Evolutionary conservation across 495 filamentous ascomycete species (phyloP), one percentile per base, ranked within the genome.

Genomic region (Xylaria curta): DNA sequence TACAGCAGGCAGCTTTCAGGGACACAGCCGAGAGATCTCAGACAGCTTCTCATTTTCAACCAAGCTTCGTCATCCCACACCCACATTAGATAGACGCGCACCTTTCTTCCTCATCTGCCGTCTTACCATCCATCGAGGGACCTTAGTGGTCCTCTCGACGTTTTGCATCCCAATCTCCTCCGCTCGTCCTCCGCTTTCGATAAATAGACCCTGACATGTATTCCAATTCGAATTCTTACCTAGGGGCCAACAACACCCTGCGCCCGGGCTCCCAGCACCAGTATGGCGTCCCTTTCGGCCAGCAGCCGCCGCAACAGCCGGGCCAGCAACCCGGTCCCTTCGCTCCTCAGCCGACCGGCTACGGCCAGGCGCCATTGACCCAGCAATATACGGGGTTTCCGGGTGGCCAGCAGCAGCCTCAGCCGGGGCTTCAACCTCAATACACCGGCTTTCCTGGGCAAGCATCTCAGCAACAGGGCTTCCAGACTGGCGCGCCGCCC

Each of bases 211-310:
- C 31, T 60, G 31, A 46, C 65, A 72, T 97, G 94, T 97, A 91
- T 85, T 95, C 94, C 53, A 92, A 91, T 78, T 93, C 94, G 70
- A 94, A 91, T 85, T 91, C 93, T 62, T 97, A 90, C 79, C 85
- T 96, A 72, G 93, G 93, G 77, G 90, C 90, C 82, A 88, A 85
- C 81, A 92, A 90, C 81, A 91, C 83, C 82, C 85, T 88, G 79
- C 93, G 92, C 72, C 92, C 93, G 10, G 91, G 90, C 69, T 87
- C 89, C 61, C 88, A 85, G 74, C 88, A 86, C 81, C 89, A 89
- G 81, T 90, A 88, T 85, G 86, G 84, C 58, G 80, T 82, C 81
- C 77, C 86, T 68, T 82, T 82, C 79, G 82, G 85, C 40, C 90
- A 89, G 73, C 89, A 88, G 73, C 87, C 87, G 76, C 88, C 88